Percentiles rank a stretch among this genome's conserved stretches.
Evolutionary conservation across 306 rosid genomes (phyloP).

Genomic region (Inga leiocalycina): DNA sequence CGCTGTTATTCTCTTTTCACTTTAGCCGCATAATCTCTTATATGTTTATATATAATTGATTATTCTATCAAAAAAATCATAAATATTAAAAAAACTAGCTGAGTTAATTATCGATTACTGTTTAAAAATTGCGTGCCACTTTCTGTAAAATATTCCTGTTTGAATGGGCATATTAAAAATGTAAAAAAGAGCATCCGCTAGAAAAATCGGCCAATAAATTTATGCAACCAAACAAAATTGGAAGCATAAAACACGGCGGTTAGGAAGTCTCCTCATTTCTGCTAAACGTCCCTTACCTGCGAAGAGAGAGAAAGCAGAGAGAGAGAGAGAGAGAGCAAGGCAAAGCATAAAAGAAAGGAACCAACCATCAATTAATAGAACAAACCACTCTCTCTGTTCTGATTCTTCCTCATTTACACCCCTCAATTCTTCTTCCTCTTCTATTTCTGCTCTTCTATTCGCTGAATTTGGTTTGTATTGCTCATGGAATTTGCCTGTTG

Average conservation of each 20-base stretch:
- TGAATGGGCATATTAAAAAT: no score
- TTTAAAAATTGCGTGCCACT: no score
- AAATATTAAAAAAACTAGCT: no score
- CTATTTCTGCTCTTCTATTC: not conserved
- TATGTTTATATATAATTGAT: no score
- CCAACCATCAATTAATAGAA: conserved; percentile 28
- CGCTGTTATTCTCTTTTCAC: no score
- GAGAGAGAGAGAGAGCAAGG: conserved; percentile 22
- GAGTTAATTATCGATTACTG: no score
- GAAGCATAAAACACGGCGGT: conserved; percentile 44
- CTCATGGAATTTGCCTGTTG: conserved; percentile 45
- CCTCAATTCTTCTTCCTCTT: conserved; percentile 13
- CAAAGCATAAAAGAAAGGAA: conserved; percentile 42
- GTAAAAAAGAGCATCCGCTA: no score
- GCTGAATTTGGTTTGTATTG: conserved; percentile 26
- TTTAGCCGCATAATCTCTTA: no score
- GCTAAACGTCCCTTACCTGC: conserved; percentile 71
- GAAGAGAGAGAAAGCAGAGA: conserved; percentile 36
- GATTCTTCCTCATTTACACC: conserved; percentile 22
- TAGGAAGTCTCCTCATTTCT: conserved; percentile 62
- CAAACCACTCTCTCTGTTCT: conserved; percentile 35
- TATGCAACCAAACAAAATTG: not conserved
- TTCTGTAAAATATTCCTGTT: no score
- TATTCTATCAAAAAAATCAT: no score
- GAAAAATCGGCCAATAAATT: not conserved